Percentiles rank a stretch among this genome's conserved stretches.
Evolutionary conservation across 2,329 filamentous ascomycete genomes (phyloP).

Genomic region (Paecilomyces formosus): DNA sequence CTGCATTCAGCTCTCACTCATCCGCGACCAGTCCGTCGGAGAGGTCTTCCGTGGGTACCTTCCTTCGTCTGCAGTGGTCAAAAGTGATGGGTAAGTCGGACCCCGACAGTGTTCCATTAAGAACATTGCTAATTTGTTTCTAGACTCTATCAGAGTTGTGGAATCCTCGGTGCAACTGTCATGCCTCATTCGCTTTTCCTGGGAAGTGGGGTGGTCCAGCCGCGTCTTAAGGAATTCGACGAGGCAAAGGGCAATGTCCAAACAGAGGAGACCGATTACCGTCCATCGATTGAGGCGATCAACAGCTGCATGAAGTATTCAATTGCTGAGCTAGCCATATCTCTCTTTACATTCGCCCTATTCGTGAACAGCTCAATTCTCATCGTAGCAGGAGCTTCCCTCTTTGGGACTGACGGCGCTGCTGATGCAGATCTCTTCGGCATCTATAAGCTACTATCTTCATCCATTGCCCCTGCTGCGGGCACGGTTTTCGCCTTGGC

Average conservation of each 20-base stretch:
- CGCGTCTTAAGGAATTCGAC: constrained; percentile 45
- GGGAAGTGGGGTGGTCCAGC: constrained; percentile 49
- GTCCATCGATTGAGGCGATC: constrained; percentile 66
- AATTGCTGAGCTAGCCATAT: constrained; percentile 61
- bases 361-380: constrained; percentile 80
- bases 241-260: constrained; percentile 30
- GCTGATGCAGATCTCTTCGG: constrained; percentile 70
- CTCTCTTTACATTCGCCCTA: constrained; percentile 73
- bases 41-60: constrained; percentile 49
- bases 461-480: constrained; percentile 63
- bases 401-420: constrained; percentile 57
- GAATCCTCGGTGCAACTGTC: constrained; percentile 49
- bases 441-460: constrained; percentile 66
- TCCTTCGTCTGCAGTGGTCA: constrained; percentile 46
- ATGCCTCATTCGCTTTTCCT: constrained; percentile 56
- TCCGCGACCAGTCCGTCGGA: constrained; percentile 42
- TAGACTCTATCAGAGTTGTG: constrained; percentile 48
- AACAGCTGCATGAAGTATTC: constrained; percentile 68
- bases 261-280: constrained; percentile 53
- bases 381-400: constrained; percentile 70
- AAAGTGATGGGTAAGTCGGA: constrained; percentile 41
- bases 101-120: neutral
- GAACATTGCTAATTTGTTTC: constrained; percentile 5
- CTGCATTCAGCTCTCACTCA: constrained; percentile 49
- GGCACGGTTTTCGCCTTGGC: constrained; percentile 81